Conservation (phyloP, 148 eudicot species). For the Silene latifolia region DNA sequence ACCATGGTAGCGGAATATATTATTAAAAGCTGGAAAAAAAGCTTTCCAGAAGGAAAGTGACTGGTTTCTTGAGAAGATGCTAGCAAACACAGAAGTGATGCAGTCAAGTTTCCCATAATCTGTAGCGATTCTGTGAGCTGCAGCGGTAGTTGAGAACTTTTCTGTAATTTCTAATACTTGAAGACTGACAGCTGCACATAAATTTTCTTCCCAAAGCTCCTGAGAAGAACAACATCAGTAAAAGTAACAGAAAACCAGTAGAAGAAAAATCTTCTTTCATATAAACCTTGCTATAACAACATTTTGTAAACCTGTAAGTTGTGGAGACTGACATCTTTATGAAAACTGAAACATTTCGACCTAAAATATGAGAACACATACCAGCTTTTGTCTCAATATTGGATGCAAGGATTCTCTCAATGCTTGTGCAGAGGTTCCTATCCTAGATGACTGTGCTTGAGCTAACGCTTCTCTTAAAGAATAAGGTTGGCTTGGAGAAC, state of each 20-base stretch:
- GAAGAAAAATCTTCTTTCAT: background rate
- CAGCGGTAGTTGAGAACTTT: constrained; percentile 78
- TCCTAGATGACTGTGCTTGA: constrained; percentile 96
- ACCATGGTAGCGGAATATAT: constrained; percentile 77
- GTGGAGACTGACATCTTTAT: background rate
- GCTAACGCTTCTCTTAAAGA: constrained; percentile 98
- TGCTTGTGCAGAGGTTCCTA: constrained; percentile 93
- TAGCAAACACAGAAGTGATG: constrained; percentile 80
- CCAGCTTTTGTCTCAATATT: constrained; percentile 93
- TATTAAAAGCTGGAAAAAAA: constrained; percentile 76
- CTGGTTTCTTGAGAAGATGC: constrained; percentile 88
- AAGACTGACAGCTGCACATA: constrained; percentile 94
- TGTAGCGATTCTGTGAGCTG: constrained; percentile 75
- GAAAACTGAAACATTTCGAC: background rate
- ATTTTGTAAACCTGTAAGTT: background rate
- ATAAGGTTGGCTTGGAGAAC: constrained; percentile 99
- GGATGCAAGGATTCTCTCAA: constrained; percentile 97
- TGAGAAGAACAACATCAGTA: constrained; percentile 26
- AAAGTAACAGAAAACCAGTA: background rate
- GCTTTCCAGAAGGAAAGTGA: constrained; percentile 86
- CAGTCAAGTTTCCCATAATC: constrained; percentile 99
- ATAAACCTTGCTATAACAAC: background rate
- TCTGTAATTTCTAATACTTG: constrained; percentile 86
- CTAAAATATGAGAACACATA: constrained; percentile 20
- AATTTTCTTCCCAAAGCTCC: constrained; percentile 99